Evolutionary conservation across 1,284 basidiomycete species (phyloP).

Genomic region (Pterulicium gracile): DNA sequence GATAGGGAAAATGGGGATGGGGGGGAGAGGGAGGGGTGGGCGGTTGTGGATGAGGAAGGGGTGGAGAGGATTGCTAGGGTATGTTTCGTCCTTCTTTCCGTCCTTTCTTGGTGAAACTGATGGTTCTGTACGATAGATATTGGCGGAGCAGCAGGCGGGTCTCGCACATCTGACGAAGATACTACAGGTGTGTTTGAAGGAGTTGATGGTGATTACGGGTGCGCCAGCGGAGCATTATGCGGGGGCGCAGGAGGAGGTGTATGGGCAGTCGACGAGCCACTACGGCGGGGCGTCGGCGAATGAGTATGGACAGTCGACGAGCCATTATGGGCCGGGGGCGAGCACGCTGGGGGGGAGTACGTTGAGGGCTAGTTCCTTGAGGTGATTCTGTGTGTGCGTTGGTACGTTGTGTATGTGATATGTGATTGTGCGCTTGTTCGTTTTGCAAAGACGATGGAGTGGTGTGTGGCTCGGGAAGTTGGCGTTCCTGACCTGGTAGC

Average conservation of each 20-base stretch:
- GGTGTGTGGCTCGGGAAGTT: too few relatives aligned
- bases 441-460: too few relatives aligned
- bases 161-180: constrained; percentile 72
- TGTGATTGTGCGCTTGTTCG: not conserved
- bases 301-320: constrained; percentile 23
- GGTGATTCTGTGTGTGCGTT: not conserved
- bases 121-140: constrained; percentile 38
- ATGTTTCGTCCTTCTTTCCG: constrained; percentile 13
- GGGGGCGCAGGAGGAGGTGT: constrained; percentile 11
- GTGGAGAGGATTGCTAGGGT: constrained; percentile 71
- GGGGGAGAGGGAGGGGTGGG: constrained; percentile 53
- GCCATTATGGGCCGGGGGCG: constrained; percentile 16
- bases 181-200: constrained; percentile 55
- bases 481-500: too few relatives aligned
- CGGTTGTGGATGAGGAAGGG: constrained; percentile 77
- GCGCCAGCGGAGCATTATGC: constrained; percentile 11
- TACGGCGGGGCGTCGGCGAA: constrained; percentile 15
- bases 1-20: constrained; percentile 42
- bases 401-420: too few relatives aligned
- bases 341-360: constrained; percentile 26
- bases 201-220: constrained; percentile 63
- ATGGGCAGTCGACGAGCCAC: constrained; percentile 20
- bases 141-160: constrained; percentile 73
- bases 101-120: constrained; percentile 8
- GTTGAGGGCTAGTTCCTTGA: constrained; percentile 12